A percentile compares a stretch with the other conserved stretches of the same genome.
Conservation (phyloP, 116 monocot genomes). For the Zostera marina region DNA sequence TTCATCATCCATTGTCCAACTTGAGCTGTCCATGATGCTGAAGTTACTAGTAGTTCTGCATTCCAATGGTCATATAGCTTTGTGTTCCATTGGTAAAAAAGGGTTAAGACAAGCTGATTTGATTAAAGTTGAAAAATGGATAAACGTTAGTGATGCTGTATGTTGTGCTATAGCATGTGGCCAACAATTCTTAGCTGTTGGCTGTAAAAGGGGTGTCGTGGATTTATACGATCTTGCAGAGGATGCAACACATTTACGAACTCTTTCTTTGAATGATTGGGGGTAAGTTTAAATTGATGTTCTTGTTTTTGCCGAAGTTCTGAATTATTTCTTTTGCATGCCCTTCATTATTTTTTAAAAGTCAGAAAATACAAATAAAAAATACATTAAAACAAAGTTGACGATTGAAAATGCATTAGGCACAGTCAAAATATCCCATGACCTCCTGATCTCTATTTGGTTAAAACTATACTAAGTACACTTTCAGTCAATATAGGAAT, state of each 20-base stretch:
- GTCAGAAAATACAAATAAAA: too few species aligned
- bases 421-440: too few species aligned
- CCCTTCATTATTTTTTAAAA: too few species aligned
- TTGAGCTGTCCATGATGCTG: conserved; percentile 57
- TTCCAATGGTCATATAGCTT: conserved; percentile 53
- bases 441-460: too few species aligned
- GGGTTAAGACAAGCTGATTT: conserved; percentile 50
- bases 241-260: conserved; percentile 40
- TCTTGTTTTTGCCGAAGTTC: not conserved
- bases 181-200: conserved; percentile 88
- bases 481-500: too few species aligned
- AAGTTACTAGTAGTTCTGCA: conserved; percentile 65
- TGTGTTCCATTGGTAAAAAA: conserved; percentile 79
- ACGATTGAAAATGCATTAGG: too few species aligned
- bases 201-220: conserved; percentile 70
- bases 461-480: too few species aligned
- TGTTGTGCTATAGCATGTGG: conserved; percentile 77
- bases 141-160: conserved; percentile 56
- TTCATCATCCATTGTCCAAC: conserved; percentile 51
- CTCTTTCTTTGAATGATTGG: conserved; percentile 90
- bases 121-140: conserved; percentile 62
- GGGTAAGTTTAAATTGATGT: conserved; percentile 40
- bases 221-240: conserved; percentile 87
- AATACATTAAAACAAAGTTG: too few species aligned
- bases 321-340: not conserved